Conservation (phyloP, 2,329 filamentous ascomycete species). For the Verticillium dahliae region DNA sequence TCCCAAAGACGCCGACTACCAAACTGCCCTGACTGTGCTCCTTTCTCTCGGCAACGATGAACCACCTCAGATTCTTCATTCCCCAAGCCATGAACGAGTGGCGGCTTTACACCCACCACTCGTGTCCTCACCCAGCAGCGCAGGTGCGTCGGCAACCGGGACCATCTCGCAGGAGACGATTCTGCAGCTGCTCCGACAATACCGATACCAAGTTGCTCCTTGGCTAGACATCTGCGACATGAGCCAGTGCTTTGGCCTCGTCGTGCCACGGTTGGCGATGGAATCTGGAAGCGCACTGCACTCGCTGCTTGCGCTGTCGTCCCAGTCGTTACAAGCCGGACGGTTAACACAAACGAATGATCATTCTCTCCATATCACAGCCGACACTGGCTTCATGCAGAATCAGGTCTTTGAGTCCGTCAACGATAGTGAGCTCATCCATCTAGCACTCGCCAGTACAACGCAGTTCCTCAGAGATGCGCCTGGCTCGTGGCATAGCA, state of each 20-base stretch:
- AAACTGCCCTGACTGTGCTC: conserved; percentile 25
- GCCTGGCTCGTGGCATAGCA: conserved; percentile 3
- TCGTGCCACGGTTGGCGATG: conserved; percentile 22
- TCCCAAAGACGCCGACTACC: conserved; percentile 14
- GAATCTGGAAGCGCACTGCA: conserved; percentile 17
- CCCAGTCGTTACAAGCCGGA: conserved; percentile 3
- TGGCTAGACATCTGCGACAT: conserved; percentile 38
- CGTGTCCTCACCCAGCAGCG: not conserved
- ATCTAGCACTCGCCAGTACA: conserved; percentile 2
- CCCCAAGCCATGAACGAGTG: not conserved
- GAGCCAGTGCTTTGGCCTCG: conserved; percentile 31
- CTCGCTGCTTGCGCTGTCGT: conserved; percentile 16
- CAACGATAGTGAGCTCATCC: conserved; percentile 2
- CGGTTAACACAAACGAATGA: not conserved
- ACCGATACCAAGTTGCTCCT: conserved; percentile 35
- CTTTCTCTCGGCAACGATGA: conserved; percentile 23
- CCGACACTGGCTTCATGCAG: not conserved
- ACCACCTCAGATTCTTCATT: not conserved
- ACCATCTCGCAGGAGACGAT: conserved; percentile 7
- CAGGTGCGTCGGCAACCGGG: not conserved
- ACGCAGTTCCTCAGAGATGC: conserved; percentile 4
- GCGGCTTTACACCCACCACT: not conserved
- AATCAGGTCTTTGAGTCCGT: not conserved
- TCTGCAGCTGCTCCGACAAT: conserved; percentile 30
- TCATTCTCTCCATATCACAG: conserved; percentile 3